A percentile compares a stretch with the other conserved stretches of the same genome.
Evolutionary conservation across 805 yeast species (phyloP).

Genomic region (Starmerella floris): DNA sequence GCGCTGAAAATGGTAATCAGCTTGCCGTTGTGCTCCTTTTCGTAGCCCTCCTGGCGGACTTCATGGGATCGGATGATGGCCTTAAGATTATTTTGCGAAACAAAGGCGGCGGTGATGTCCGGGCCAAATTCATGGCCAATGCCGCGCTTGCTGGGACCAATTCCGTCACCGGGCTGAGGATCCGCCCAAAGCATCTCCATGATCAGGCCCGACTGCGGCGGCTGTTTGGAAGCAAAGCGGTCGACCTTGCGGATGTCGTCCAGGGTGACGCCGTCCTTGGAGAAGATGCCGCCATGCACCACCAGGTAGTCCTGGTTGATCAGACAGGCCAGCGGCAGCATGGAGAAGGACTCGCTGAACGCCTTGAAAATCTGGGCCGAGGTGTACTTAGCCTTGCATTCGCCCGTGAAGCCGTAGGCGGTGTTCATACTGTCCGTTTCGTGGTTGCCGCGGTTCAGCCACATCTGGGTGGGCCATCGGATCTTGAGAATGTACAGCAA

Average conservation of each 20-base stretch:
- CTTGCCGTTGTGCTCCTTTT: conserved; percentile 72
- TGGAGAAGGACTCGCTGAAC: conserved; percentile 74
- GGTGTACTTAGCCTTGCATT: conserved; percentile 73
- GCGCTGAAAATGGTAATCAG: conserved; percentile 94
- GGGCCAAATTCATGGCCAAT: conserved; percentile 96
- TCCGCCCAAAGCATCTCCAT: conserved; percentile 98
- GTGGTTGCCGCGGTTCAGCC: conserved; percentile 86
- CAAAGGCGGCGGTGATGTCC: conserved; percentile 72
- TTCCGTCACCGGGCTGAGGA: conserved; percentile 68
- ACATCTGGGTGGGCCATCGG: conserved; percentile 55
- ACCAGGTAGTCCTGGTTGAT: conserved; percentile 69
- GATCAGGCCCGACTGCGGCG: conserved; percentile 81
- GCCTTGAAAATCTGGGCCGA: conserved; percentile 64
- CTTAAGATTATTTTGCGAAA: conserved; percentile 54
- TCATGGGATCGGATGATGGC: conserved; percentile 90
- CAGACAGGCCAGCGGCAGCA: conserved; percentile 73
- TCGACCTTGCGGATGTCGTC: conserved; percentile 62
- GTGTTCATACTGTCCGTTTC: conserved; percentile 95
- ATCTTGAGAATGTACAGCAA: conserved; percentile 65
- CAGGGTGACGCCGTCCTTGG: conserved; percentile 56
- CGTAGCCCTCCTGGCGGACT: conserved; percentile 83
- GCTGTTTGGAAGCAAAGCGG: conserved; percentile 53
- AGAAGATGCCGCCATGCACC: conserved; percentile 83
- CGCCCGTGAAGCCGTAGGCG: conserved; percentile 92
- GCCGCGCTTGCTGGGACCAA: conserved; percentile 85